phyloP scores from a whole-genome alignment of 257 asterid species.

The Nemophila menziesii region DNA sequence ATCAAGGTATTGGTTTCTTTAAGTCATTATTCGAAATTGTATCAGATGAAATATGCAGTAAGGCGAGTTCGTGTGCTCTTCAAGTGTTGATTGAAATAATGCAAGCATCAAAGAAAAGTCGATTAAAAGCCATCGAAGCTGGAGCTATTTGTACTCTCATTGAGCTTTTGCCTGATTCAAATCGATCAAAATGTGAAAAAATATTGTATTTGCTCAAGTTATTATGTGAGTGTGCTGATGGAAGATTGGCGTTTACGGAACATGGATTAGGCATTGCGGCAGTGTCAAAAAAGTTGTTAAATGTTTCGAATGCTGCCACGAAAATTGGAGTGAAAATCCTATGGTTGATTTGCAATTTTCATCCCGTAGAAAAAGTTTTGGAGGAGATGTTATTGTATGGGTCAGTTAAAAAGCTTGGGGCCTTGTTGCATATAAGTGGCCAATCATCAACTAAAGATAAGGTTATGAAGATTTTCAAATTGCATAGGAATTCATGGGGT shows the following conservation, averaged over 20 bases:
- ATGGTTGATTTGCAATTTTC: conserved; percentile 50
- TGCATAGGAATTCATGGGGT: conserved; percentile 63
- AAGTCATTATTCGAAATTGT: conserved; percentile 54
- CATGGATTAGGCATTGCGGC: conserved; percentile 73
- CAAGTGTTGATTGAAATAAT: conserved; percentile 36
- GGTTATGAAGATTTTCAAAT: conserved; percentile 45
- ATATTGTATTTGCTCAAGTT: conserved; percentile 47
- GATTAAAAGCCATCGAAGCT: conserved; percentile 63
- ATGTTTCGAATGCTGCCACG: conserved; percentile 36
- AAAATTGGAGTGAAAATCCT: conserved; percentile 52
- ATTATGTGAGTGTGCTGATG: conserved; percentile 75
- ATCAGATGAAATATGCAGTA: conserved; percentile 54
- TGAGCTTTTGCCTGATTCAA: conserved; percentile 66
- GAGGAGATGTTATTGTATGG: conserved; percentile 74
- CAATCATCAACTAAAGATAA: conserved; percentile 39
- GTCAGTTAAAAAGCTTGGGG: conserved; percentile 53
- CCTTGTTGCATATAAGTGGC: conserved; percentile 41
- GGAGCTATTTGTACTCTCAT: conserved; percentile 58
- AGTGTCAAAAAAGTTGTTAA: conserved; percentile 49
- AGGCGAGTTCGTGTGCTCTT: conserved; percentile 47
- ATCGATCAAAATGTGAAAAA: conserved; percentile 44
- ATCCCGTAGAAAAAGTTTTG: conserved; percentile 54
- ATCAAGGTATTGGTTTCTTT: conserved; percentile 65
- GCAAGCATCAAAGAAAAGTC: conserved; percentile 47
- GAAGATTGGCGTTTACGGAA: conserved; percentile 55